These are phyloP conservation scores for Tetrastigma voinierianum DNA, from an alignment of 164 flowering plant genomes.

Conservation along the genomic window DNA sequence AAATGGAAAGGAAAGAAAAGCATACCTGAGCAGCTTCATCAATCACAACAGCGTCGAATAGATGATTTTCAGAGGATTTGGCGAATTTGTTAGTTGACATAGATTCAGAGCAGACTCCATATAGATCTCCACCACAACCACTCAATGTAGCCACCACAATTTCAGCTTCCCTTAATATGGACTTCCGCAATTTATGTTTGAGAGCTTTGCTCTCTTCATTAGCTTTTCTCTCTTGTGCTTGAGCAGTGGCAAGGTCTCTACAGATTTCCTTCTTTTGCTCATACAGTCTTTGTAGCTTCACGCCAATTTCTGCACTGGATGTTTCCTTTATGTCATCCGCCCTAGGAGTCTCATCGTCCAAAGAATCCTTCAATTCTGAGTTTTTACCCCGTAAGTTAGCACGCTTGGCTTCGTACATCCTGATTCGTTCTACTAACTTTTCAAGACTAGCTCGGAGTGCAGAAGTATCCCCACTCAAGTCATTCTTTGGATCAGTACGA, in stretches of 20 bases:
- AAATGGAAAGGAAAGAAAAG: slow-evolving; percentile 2
- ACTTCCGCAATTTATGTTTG: slow-evolving; percentile 61
- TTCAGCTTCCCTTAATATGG: slow-evolving; percentile 86
- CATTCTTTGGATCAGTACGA: slow-evolving; percentile 29
- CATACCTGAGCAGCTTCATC: slow-evolving; percentile 99
- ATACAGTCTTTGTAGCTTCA: slow-evolving; percentile 57
- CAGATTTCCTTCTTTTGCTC: slow-evolving; percentile 68
- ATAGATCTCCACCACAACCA: slow-evolving; percentile 96
- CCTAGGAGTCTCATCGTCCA: slow-evolving; percentile 31
- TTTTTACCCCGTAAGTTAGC: slow-evolving; percentile 59
- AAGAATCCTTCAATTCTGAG: slow-evolving; percentile 21
- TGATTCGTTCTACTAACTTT: slow-evolving; percentile 67
- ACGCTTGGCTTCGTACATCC: slow-evolving; percentile 73
- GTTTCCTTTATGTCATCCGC: slow-evolving; percentile 45
- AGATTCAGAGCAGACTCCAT: slow-evolving; percentile 79
- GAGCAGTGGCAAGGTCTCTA: slow-evolving; percentile 62
- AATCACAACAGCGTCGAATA: slow-evolving; percentile 94
- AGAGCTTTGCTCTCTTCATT: slow-evolving; percentile 65
- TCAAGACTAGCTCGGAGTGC: slow-evolving; percentile 70
- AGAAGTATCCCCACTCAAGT: slow-evolving; percentile 37
- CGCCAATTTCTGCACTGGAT: slow-evolving; percentile 56
- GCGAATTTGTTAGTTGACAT: slow-evolving; percentile 47
- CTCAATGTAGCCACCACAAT: slow-evolving; percentile 88
- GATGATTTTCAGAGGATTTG: slow-evolving; percentile 48
- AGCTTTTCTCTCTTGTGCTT: slow-evolving; percentile 70